Conservation (phyloP, 345 rosid genomes). For the Hevea brasiliensis region DNA sequence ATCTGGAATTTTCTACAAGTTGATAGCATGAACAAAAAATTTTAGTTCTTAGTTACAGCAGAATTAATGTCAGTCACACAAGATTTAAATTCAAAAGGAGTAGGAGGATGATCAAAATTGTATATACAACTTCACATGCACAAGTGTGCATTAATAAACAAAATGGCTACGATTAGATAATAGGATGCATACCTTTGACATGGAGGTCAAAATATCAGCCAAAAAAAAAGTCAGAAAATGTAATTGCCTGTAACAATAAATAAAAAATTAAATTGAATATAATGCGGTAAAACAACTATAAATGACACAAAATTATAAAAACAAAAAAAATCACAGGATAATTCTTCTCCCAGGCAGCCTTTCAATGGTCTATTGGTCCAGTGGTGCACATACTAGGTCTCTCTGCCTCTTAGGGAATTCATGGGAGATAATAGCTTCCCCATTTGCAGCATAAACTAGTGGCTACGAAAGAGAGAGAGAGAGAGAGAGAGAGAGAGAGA, state of each 20-base stretch:
- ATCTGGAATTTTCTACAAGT: background rate
- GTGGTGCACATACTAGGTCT: background rate
- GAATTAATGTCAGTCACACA: background rate
- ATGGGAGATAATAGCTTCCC: background rate
- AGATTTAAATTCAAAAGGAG: background rate
- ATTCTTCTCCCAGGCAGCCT: background rate
- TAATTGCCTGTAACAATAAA: slow-evolving; percentile 55
- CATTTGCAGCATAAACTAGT: background rate
- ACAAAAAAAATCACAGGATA: background rate
- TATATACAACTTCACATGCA: background rate
- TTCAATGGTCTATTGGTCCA: background rate
- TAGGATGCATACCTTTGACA: slow-evolving; percentile 77
- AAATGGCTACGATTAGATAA: slow-evolving; percentile 6
- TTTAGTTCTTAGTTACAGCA: background rate
- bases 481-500: too few relatives aligned
- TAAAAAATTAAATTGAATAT: slow-evolving; percentile 12
- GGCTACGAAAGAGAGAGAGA: too few relatives aligned
- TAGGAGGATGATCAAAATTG: background rate
- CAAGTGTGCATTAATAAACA: background rate
- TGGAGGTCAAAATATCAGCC: slow-evolving; percentile 90
- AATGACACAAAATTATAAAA: background rate
- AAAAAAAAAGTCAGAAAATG: slow-evolving; percentile 89
- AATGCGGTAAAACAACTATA: background rate
- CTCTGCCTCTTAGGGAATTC: background rate
- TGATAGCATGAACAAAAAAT: background rate